Conservation (phyloP, 2,329 filamentous ascomycete genomes). For the Fusarium continuum region DNA sequence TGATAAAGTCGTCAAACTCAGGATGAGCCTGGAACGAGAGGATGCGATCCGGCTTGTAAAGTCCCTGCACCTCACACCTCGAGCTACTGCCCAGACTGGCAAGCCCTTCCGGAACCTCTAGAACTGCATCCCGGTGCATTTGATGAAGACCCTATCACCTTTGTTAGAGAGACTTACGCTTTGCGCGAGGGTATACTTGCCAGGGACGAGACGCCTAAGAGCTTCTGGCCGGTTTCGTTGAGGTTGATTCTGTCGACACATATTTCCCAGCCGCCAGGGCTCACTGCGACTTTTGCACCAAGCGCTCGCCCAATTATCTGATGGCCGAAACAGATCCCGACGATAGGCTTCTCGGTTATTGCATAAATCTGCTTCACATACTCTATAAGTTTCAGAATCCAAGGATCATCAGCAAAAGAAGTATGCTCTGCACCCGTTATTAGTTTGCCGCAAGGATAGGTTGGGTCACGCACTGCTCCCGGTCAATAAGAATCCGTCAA, state of each 20-base stretch:
- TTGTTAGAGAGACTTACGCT: not conserved
- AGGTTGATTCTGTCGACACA: slow-evolving; percentile 51
- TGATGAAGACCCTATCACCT: slow-evolving; percentile 48
- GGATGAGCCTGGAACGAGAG: slow-evolving; percentile 57
- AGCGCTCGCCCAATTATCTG: slow-evolving; percentile 56
- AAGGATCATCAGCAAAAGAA: slow-evolving; percentile 51
- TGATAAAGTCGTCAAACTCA: slow-evolving; percentile 52
- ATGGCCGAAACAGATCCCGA: slow-evolving; percentile 59
- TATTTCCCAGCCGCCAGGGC: slow-evolving; percentile 53
- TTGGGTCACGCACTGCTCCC: slow-evolving; percentile 46
- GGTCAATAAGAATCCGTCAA: slow-evolving; percentile 46
- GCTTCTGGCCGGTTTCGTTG: slow-evolving; percentile 48
- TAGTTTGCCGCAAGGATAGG: not conserved
- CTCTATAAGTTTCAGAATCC: slow-evolving; percentile 53
- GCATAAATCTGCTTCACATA: slow-evolving; percentile 46
- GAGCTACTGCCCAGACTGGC: slow-evolving; percentile 52
- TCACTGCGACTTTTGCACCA: slow-evolving; percentile 49
- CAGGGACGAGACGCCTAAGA: slow-evolving; percentile 47
- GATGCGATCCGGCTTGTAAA: slow-evolving; percentile 49
- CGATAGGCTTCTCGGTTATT: slow-evolving; percentile 46
- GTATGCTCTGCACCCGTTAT: slow-evolving; percentile 42
- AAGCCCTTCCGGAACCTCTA: slow-evolving; percentile 49
- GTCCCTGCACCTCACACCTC: slow-evolving; percentile 52
- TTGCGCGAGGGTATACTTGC: not conserved
- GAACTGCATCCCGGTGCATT: slow-evolving; percentile 56